phyloP scores from a whole-genome alignment of 2,329 filamentous ascomycete species.

The Arachnomyces sp. region DNA sequence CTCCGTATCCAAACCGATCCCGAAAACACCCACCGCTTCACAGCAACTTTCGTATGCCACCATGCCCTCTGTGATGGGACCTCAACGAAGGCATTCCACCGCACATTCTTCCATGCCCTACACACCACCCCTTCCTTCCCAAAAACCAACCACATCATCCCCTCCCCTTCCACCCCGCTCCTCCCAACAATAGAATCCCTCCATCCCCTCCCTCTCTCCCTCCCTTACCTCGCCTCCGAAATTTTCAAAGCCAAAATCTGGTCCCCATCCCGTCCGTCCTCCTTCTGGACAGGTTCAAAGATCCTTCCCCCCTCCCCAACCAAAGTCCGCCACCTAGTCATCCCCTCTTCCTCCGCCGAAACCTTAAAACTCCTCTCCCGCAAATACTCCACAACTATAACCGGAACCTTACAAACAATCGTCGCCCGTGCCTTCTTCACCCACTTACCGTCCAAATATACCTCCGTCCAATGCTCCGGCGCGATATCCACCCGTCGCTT shows the following conservation, averaged over 20 bases:
- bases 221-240: conserved; percentile 26
- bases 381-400: conserved; percentile 33
- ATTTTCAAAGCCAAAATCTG: conserved; percentile 28
- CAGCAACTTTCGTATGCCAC: conserved; percentile 41
- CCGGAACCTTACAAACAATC: conserved; percentile 32
- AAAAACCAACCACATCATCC: conserved; percentile 16
- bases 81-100: conserved; percentile 41
- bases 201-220: conserved; percentile 32
- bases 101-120: conserved; percentile 33
- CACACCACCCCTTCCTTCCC: conserved; percentile 5
- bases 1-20: conserved; percentile 30
- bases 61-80: conserved; percentile 43
- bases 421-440: conserved; percentile 32
- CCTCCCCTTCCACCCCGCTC: conserved; percentile 23
- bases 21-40: conserved; percentile 27
- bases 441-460: conserved; percentile 20
- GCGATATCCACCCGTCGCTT: conserved; percentile 34
- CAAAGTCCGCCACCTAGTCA: conserved; percentile 22
- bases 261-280: conserved; percentile 17
- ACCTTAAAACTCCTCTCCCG: conserved; percentile 28
- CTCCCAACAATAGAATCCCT: conserved; percentile 35
- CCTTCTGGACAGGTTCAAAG: conserved; percentile 30
- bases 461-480: conserved; percentile 25
- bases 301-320: conserved; percentile 18
- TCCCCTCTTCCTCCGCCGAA: conserved; percentile 24